These are phyloP conservation scores for Phytomonas sp. DNA, from an alignment of 208 protist genomes.

Conservation along the genomic window DNA sequence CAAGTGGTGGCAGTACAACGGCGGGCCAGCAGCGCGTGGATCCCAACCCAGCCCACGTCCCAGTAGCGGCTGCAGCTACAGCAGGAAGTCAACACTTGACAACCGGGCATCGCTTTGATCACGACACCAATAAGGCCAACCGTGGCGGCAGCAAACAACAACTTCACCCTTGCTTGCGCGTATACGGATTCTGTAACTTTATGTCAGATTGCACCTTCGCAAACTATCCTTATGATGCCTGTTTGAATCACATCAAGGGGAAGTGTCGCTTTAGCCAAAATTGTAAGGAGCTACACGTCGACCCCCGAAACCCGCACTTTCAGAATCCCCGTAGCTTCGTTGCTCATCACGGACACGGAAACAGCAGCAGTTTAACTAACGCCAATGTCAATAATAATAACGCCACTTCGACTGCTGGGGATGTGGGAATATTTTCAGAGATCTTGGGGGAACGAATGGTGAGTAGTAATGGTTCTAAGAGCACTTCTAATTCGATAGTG, in stretches of 20 bases:
- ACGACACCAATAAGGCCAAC: constrained; percentile 13
- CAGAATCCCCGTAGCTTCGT: constrained; percentile 48
- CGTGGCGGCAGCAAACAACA: constrained; percentile 15
- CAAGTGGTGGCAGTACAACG: constrained; percentile 7
- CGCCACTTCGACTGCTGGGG: not conserved
- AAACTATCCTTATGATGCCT: constrained; percentile 82
- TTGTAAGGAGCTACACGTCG: constrained; percentile 87
- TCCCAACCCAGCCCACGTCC: constrained; percentile 11
- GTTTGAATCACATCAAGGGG: constrained; percentile 85
- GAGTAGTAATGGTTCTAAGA: constrained; percentile 2
- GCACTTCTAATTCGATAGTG: not conserved
- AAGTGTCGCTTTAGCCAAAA: constrained; percentile 80
- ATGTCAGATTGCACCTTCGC: constrained; percentile 82
- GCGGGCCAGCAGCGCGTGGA: not conserved
- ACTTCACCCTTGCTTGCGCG: constrained; percentile 76
- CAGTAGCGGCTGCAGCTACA: constrained; percentile 4
- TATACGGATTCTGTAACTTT: constrained; percentile 88
- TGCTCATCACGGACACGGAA: constrained; percentile 13
- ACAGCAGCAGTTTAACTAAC: constrained; percentile 6
- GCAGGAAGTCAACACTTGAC: constrained; percentile 6
- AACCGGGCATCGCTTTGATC: constrained; percentile 13
- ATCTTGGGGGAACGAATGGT: not conserved
- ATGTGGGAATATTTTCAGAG: not conserved
- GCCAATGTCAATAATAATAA: constrained; percentile 7
- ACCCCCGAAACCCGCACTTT: constrained; percentile 37